phyloP scores from a whole-genome alignment of 345 rosid genomes.

The Rhizophora apiculata region DNA sequence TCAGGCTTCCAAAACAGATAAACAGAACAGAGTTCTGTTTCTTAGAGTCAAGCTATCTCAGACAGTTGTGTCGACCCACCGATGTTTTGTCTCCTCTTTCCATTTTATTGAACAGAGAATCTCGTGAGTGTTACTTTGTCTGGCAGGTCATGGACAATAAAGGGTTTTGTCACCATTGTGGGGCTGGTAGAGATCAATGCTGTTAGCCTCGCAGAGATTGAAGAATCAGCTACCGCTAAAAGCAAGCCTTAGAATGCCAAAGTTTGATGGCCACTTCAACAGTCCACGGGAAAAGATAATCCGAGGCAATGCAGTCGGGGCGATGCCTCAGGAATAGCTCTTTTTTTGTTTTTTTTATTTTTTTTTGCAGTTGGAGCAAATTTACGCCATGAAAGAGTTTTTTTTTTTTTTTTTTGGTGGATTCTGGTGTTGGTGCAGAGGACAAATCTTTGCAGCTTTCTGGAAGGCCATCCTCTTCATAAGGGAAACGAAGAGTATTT shows the following conservation, averaged over 20 bases:
- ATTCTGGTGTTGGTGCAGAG: slow-evolving; percentile 23
- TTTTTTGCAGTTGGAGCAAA: slow-evolving; percentile 20
- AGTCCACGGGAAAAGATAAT: slow-evolving; percentile 29
- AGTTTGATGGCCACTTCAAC: slow-evolving; percentile 19
- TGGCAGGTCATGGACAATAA: slow-evolving; percentile 24
- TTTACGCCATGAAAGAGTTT: slow-evolving; percentile 19
- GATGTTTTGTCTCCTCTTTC: slow-evolving; percentile 23
- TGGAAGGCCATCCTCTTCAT: slow-evolving; percentile 26
- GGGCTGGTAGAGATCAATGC: slow-evolving; percentile 18
- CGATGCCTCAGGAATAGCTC: slow-evolving; percentile 4
- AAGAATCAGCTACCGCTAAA: slow-evolving; percentile 41
- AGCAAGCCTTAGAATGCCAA: slow-evolving; percentile 33
- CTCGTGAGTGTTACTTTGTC: slow-evolving; percentile 24
- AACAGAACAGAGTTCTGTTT: slow-evolving; percentile 30
- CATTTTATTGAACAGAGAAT: slow-evolving; percentile 22
- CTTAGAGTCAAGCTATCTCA: slow-evolving; percentile 32
- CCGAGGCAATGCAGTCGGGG: slow-evolving; percentile 34
- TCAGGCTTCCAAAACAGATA: slow-evolving; percentile 27
- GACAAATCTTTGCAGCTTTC: slow-evolving; percentile 28
- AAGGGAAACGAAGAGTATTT: slow-evolving; percentile 24
- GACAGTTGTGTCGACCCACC: slow-evolving; percentile 8
- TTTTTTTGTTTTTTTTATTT: slow-evolving; percentile 2
- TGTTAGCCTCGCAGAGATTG: slow-evolving; percentile 23
- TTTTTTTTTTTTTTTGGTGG: neutral
- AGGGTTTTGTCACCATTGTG: slow-evolving; percentile 13